Evolutionary conservation across 2,329 filamentous ascomycete species (phyloP), one percentile per base, ranked within the genome.

Genomic region (Penicillium sp.): DNA sequence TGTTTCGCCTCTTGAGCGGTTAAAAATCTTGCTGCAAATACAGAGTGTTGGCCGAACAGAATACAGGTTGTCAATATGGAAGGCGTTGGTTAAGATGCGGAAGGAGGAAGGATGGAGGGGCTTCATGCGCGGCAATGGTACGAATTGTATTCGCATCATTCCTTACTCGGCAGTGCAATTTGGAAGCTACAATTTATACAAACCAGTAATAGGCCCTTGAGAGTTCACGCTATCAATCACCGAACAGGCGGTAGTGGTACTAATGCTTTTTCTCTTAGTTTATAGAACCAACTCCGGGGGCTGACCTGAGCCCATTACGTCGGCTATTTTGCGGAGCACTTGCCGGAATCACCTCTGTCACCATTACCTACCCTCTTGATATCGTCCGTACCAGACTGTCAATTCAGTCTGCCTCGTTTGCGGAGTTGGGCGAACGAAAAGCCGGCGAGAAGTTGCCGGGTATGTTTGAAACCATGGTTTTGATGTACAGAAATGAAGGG

Each of bases 81-180:
- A 95, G 75, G 94, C 91, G 3, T 79, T 99, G 62, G 83, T 78
- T 59, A 99, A 99, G 75, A 99, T 99, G 88, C 96, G 93, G 87
- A 86, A 81, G 65, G 94, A 99, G 71, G 94, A 99, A 75, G 94
- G 94, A 55, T 97, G 92, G 91, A 86, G 86, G 72, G 94, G 94
- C 0, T 96, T 97, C 74, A 96, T 99, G 92, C 86, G 91, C 63
- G 94, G 94, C 52, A 99, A 99, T 71, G 94, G 94, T 61, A 97
- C 92, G 60, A 99, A 99, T 74, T 99, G 94, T 80, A 90, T 99
- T 66, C 90, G 94, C 60, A 99, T 99, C 64, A 91, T 99, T 52
- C 94, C 94, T 4, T 99, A 99, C 74, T 97, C 93, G 50, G 94
- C 94, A 11, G 94, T 97, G 42, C 94, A 99, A 70, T 99, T 99